phyloP scores from a whole-genome alignment of 352 stramenopile species.

The Phytophthora pini region DNA sequence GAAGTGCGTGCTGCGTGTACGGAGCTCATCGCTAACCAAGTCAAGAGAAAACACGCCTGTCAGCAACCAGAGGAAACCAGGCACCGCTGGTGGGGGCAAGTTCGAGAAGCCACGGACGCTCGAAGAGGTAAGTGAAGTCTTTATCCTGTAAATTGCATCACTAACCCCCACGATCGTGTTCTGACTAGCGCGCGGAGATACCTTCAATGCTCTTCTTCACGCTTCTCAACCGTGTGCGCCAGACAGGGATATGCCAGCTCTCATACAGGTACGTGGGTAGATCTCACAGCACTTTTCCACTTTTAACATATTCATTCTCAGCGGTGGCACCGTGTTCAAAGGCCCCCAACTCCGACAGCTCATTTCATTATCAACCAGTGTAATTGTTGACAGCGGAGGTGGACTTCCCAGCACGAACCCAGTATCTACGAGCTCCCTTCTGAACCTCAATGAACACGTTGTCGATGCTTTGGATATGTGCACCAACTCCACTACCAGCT shows the following conservation, averaged over 20 bases:
- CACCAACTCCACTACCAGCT: slow-evolving; percentile 5
- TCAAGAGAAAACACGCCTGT: slow-evolving; percentile 28
- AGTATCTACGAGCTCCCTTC: neutral
- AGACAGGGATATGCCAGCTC: slow-evolving; percentile 70
- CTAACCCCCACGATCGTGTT: slow-evolving; percentile 7
- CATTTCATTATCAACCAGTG: slow-evolving; percentile 55
- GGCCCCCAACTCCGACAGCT: slow-evolving; percentile 60
- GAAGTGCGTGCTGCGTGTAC: slow-evolving; percentile 49
- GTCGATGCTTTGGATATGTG: slow-evolving; percentile 52
- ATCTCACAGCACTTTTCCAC: too few species aligned
- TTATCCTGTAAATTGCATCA: neutral
- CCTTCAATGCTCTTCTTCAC: slow-evolving; percentile 78
- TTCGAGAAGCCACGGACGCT: slow-evolving; percentile 38
- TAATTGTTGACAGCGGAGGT: slow-evolving; percentile 62
- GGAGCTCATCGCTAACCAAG: slow-evolving; percentile 35
- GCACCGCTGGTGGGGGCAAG: slow-evolving; percentile 14
- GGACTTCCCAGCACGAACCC: slow-evolving; percentile 3
- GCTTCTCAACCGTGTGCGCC: slow-evolving; percentile 70
- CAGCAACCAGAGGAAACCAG: slow-evolving; percentile 19
- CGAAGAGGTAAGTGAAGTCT: slow-evolving; percentile 56
- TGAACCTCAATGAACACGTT: slow-evolving; percentile 57
- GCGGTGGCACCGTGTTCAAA: slow-evolving; percentile 49
- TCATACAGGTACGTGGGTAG: slow-evolving; percentile 47
- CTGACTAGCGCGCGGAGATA: slow-evolving; percentile 53
- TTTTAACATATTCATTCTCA: slow-evolving; percentile 20